Evolutionary conservation across 2,329 filamentous ascomycete genomes (phyloP).

Genomic region (Paecilomyces dactylethromorphus): DNA sequence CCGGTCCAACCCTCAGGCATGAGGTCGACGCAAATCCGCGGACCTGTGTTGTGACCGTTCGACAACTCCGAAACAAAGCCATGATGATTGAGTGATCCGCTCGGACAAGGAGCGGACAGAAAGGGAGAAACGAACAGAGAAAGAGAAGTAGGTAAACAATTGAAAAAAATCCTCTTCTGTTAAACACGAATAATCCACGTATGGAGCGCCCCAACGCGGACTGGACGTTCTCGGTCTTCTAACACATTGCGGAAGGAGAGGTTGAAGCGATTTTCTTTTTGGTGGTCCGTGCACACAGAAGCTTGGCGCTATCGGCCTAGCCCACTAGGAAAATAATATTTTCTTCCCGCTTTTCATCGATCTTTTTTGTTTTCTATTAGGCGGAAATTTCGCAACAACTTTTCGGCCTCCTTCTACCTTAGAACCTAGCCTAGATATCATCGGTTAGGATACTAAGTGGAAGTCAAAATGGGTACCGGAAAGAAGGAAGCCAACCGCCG

Average conservation of each 20-base stretch:
- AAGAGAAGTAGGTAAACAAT: neutral
- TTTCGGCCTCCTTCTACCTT: slow-evolving; percentile 18
- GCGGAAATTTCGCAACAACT: slow-evolving; percentile 17
- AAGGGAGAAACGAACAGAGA: neutral
- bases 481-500: slow-evolving; percentile 88
- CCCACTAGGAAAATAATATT: slow-evolving; percentile 18
- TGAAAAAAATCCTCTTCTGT: neutral
- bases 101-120: neutral
- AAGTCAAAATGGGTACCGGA: slow-evolving; percentile 66
- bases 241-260: slow-evolving; percentile 15
- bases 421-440: slow-evolving; percentile 20
- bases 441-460: slow-evolving; percentile 12
- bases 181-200: slow-evolving; percentile 3
- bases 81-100: slow-evolving; percentile 15
- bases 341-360: slow-evolving; percentile 17
- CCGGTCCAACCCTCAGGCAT: slow-evolving; percentile 48
- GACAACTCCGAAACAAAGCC: slow-evolving; percentile 31
- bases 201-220: neutral
- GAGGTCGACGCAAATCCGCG: slow-evolving; percentile 34
- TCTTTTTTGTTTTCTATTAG: slow-evolving; percentile 20
- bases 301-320: slow-evolving; percentile 20
- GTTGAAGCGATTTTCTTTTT: slow-evolving; percentile 30
- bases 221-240: neutral
- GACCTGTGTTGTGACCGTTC: slow-evolving; percentile 30
- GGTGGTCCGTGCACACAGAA: slow-evolving; percentile 28